Evolutionary conservation across 139 green algal genomes (phyloP).

Genomic region (Pleodorina starrii): DNA sequence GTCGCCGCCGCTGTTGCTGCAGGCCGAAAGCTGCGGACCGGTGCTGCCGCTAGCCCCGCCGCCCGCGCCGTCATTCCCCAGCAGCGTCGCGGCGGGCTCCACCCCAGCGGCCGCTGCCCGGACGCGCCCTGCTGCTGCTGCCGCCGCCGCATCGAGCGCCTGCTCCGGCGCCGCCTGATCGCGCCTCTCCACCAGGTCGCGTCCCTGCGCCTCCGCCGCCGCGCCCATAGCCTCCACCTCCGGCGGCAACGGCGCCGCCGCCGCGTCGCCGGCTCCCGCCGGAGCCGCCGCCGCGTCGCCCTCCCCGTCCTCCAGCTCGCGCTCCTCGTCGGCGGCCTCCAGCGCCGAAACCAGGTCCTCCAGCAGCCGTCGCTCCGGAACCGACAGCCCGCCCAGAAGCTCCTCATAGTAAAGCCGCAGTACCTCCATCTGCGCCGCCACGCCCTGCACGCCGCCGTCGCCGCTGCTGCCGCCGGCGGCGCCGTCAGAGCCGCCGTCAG

Average conservation of each 20-base stretch:
- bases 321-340: conserved; percentile 3
- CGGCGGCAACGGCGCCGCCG: too few species aligned
- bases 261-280: too few species aligned
- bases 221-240: neutral
- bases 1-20: neutral
- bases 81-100: neutral
- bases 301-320: neutral
- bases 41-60: neutral
- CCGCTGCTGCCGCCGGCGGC: neutral
- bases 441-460: neutral
- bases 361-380: conserved; percentile 16
- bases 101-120: neutral
- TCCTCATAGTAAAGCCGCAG: conserved; percentile 13
- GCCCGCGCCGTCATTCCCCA: neutral
- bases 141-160: neutral
- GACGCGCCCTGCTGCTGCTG: neutral
- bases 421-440: conserved; percentile 10
- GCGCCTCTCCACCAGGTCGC: too few species aligned
- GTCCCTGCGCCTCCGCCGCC: neutral
- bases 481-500: too few species aligned
- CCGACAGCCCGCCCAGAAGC: neutral
- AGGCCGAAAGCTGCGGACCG: neutral
- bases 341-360: conserved; percentile 20
- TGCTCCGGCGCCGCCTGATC: neutral
- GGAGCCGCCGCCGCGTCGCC: neutral